These are phyloP conservation scores for Ceratobasidium sp. DNA, from an alignment of 1,284 basidiomycete species.

Conservation along the genomic window DNA sequence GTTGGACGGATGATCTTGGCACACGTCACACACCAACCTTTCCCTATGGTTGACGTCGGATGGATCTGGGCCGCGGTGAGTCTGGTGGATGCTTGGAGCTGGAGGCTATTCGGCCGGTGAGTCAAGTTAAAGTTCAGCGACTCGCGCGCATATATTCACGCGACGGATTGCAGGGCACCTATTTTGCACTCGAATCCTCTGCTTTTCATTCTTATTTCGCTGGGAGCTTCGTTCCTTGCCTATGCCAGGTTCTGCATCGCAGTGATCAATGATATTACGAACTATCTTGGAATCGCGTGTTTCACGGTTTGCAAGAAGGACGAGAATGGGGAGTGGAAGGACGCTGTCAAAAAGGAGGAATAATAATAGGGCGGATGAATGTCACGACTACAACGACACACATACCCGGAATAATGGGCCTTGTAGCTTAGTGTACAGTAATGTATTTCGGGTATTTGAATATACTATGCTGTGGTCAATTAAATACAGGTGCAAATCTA, in stretches of 20 bases:
- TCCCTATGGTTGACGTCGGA: constrained; percentile 87
- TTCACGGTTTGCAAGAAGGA: constrained; percentile 87
- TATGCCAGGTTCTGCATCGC: constrained; percentile 81
- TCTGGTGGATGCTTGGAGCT: constrained; percentile 82
- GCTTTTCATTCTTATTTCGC: constrained; percentile 71
- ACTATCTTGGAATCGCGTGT: constrained; percentile 86
- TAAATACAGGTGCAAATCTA: too few relatives aligned
- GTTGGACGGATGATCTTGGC: constrained; percentile 93
- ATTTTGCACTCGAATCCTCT: constrained; percentile 69
- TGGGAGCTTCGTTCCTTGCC: constrained; percentile 67
- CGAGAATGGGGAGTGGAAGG: constrained; percentile 69
- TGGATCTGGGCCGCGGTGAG: constrained; percentile 82
- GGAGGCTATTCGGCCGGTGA: constrained; percentile 68
- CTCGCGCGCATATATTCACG: constrained; percentile 4
- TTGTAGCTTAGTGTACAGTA: too few relatives aligned
- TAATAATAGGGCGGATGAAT: neutral
- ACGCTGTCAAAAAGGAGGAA: constrained; percentile 49
- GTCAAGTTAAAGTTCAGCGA: constrained; percentile 47
- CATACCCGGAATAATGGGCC: too few relatives aligned
- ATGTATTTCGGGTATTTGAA: too few relatives aligned
- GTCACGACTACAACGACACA: too few relatives aligned
- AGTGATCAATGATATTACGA: constrained; percentile 85
- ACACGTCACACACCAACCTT: constrained; percentile 83
- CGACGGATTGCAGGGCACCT: constrained; percentile 57
- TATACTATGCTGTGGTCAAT: too few relatives aligned